These are phyloP conservation scores for Diophrys sp. DNA, from an alignment of 73 alveolate species.

Conservation along the genomic window DNA sequence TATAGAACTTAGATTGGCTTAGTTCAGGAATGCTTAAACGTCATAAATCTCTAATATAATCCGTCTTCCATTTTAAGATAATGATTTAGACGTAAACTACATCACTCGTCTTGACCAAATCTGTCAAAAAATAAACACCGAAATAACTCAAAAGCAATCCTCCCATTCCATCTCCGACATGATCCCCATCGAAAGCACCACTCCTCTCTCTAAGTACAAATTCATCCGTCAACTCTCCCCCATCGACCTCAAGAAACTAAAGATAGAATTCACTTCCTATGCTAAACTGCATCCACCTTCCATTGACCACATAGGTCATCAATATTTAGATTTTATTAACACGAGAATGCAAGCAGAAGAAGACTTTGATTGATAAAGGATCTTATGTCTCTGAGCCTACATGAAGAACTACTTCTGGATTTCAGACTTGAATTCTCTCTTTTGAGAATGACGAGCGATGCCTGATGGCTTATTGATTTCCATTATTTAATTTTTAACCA, in stretches of 20 bases:
- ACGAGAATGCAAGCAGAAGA: neutral
- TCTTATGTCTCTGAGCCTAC: too few species aligned
- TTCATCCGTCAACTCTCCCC: constrained; percentile 58
- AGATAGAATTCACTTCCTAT: constrained; percentile 68
- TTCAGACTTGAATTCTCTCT: too few species aligned
- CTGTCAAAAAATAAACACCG: constrained; percentile 70
- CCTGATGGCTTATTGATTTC: too few species aligned
- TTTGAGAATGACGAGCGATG: too few species aligned
- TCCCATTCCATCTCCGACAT: constrained; percentile 35
- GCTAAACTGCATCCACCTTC: constrained; percentile 80
- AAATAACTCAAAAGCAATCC: constrained; percentile 65
- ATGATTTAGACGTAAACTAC: constrained; percentile 76
- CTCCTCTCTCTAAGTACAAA: constrained; percentile 48
- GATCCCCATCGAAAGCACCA: constrained; percentile 5
- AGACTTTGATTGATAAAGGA: too few species aligned
- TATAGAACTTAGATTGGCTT: too few species aligned
- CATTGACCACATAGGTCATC: neutral
- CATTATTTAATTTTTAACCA: too few species aligned
- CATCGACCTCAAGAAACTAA: constrained; percentile 70
- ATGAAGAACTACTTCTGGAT: too few species aligned
- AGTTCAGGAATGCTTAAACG: too few species aligned
- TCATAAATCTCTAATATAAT: too few species aligned
- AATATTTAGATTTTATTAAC: neutral
- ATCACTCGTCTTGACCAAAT: constrained; percentile 84
- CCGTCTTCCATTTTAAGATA: too few species aligned